phyloP scores from a whole-genome alignment of 805 yeast species.

The Candida maris region DNA sequence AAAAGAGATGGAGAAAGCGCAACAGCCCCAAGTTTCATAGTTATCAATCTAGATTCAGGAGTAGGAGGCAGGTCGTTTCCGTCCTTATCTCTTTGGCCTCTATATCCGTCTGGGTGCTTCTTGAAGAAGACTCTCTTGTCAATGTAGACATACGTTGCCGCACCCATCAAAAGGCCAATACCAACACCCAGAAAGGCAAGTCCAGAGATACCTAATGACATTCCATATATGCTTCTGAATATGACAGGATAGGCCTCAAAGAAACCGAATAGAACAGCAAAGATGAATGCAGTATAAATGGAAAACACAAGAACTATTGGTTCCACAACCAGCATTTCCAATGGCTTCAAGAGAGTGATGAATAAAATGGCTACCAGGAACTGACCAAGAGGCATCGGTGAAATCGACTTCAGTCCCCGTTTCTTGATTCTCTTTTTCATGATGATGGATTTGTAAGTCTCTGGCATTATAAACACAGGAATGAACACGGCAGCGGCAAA shows the following conservation, averaged over 20 bases:
- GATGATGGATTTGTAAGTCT: constrained; percentile 71
- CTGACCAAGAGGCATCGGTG: constrained; percentile 31
- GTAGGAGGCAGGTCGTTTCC: constrained; percentile 52
- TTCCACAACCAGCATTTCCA: constrained; percentile 65
- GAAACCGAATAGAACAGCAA: constrained; percentile 75
- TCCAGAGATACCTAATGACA: constrained; percentile 62
- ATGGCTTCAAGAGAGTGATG: constrained; percentile 56
- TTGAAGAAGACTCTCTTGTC: constrained; percentile 52
- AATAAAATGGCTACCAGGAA: constrained; percentile 44
- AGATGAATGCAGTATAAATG: constrained; percentile 67
- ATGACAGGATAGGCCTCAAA: constrained; percentile 78
- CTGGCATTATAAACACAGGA: constrained; percentile 47
- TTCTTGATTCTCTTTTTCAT: constrained; percentile 56
- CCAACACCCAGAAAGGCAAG: constrained; percentile 71
- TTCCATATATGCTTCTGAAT: constrained; percentile 58
- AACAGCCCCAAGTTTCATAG: constrained; percentile 65
- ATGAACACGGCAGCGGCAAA: constrained; percentile 56
- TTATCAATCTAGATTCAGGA: constrained; percentile 58
- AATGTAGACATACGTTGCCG: constrained; percentile 43
- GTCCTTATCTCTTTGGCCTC: constrained; percentile 50
- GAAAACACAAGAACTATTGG: constrained; percentile 73
- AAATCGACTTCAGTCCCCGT: constrained; percentile 50
- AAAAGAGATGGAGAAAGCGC: constrained; percentile 65
- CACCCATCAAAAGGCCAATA: constrained; percentile 59
- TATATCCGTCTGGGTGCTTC: constrained; percentile 58